phyloP scores from a whole-genome alignment of 768 basidiomycete species.

The Kwoniella botswanensis region DNA sequence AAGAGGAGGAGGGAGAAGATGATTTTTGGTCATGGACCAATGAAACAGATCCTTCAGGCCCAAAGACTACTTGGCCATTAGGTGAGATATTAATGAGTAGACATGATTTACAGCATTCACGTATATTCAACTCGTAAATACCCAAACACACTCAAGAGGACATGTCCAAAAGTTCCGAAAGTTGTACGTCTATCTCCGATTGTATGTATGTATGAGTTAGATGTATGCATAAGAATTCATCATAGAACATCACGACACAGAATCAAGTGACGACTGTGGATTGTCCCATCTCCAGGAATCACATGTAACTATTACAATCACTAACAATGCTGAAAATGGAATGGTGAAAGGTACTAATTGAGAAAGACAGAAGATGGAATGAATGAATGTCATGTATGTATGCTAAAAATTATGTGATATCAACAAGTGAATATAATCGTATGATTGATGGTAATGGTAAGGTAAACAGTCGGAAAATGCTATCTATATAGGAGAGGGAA shows the following conservation, averaged over 20 bases:
- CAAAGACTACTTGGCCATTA: slow-evolving; percentile 92
- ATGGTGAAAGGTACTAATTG: background rate
- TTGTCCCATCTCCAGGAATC: too few relatives aligned
- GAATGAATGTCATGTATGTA: background rate
- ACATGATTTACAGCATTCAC: slow-evolving; percentile 92
- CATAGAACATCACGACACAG: too few relatives aligned
- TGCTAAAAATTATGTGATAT: background rate
- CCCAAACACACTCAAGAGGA: background rate
- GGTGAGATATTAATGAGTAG: slow-evolving; percentile 88
- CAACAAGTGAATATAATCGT: background rate
- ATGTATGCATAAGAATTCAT: too few relatives aligned
- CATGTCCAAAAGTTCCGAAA: background rate
- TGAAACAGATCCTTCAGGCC: slow-evolving; percentile 62
- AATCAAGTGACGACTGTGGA: too few relatives aligned
- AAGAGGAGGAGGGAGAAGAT: background rate
- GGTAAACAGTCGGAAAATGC: background rate
- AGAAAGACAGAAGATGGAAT: background rate
- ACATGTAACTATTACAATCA: too few relatives aligned
- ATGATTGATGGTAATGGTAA: background rate
- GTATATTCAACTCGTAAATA: slow-evolving; percentile 77
- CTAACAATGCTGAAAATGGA: too few relatives aligned
- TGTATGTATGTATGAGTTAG: too few relatives aligned
- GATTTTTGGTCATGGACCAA: slow-evolving; percentile 43
- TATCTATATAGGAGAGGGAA: slow-evolving; percentile 1
- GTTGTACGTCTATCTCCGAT: background rate